phyloP scores from a whole-genome alignment of 257 asterid species.

The Scutellaria barbata region DNA sequence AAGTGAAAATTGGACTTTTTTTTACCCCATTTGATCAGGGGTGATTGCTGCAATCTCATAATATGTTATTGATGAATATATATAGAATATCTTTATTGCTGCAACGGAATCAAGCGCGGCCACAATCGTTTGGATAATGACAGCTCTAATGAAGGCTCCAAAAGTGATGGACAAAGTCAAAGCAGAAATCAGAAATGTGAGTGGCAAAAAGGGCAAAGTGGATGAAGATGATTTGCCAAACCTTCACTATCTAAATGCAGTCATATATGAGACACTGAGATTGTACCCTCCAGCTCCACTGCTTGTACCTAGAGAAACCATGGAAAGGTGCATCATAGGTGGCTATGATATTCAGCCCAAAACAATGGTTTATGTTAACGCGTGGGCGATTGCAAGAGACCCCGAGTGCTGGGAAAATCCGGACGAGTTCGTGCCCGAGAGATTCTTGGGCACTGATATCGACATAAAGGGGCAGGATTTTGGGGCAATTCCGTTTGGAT shows the following conservation, averaged over 20 bases:
- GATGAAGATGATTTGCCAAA: constrained; percentile 33
- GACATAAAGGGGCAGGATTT: constrained; percentile 34
- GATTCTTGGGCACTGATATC: constrained; percentile 28
- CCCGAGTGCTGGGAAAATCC: constrained; percentile 40
- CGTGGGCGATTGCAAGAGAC: constrained; percentile 34
- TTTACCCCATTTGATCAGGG: too few relatives aligned
- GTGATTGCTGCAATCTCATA: too few relatives aligned
- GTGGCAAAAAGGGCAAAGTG: constrained; percentile 18
- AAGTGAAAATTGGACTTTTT: too few relatives aligned
- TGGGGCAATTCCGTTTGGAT: constrained; percentile 36
- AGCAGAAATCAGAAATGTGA: constrained; percentile 19
- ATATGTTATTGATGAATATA: background rate
- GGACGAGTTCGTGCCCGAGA: constrained; percentile 31
- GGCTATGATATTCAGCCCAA: constrained; percentile 34
- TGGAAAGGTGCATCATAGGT: constrained; percentile 2
- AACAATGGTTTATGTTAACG: constrained; percentile 29
- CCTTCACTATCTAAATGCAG: constrained; percentile 34
- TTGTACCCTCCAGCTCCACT: constrained; percentile 35
- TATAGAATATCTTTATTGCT: constrained; percentile 26
- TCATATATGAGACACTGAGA: constrained; percentile 24
- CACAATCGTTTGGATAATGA: constrained; percentile 29
- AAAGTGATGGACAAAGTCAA: constrained; percentile 19
- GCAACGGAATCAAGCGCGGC: constrained; percentile 26
- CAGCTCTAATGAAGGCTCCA: constrained; percentile 28
- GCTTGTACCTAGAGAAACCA: constrained; percentile 33